Conservation (phyloP, 2,329 filamentous ascomycete genomes). For the Aspergillus amoenus region DNA sequence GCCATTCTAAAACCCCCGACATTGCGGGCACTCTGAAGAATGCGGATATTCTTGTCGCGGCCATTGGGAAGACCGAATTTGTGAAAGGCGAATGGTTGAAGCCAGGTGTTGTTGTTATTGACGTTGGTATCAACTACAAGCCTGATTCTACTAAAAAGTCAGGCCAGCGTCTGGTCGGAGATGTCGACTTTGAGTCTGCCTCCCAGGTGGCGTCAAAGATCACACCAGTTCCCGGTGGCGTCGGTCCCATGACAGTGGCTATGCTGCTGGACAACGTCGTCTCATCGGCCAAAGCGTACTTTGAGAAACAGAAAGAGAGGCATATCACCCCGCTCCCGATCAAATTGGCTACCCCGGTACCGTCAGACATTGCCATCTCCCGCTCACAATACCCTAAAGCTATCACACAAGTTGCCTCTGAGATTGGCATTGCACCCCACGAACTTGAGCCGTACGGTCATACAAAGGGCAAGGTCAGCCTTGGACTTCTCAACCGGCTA, state of each 20-base stretch:
- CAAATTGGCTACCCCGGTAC: conserved; percentile 75
- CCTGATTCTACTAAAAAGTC: conserved; percentile 87
- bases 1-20: conserved; percentile 82
- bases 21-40: conserved; percentile 72
- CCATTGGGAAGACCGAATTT: conserved; percentile 83
- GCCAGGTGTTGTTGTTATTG: conserved; percentile 90
- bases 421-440: conserved; percentile 82
- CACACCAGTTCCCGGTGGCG: conserved; percentile 93
- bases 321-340: conserved; percentile 80
- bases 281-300: conserved; percentile 76
- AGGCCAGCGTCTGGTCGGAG: conserved; percentile 86
- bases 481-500: conserved; percentile 77
- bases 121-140: conserved; percentile 96
- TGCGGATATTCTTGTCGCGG: conserved; percentile 87
- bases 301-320: conserved; percentile 78
- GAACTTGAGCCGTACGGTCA: conserved; percentile 94
- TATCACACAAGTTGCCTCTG: conserved; percentile 78
- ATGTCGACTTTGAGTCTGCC: conserved; percentile 88
- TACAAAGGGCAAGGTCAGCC: conserved; percentile 93
- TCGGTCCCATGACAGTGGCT: conserved; percentile 97
- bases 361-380: conserved; percentile 94
- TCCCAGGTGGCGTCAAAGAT: conserved; percentile 85
- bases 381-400: conserved; percentile 87
- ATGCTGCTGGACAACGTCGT: conserved; percentile 98
- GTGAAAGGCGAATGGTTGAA: conserved; percentile 97